These are phyloP conservation scores for Peribolospora kevripleyi DNA, from an alignment of 768 basidiomycete species.

Conservation along the genomic window DNA sequence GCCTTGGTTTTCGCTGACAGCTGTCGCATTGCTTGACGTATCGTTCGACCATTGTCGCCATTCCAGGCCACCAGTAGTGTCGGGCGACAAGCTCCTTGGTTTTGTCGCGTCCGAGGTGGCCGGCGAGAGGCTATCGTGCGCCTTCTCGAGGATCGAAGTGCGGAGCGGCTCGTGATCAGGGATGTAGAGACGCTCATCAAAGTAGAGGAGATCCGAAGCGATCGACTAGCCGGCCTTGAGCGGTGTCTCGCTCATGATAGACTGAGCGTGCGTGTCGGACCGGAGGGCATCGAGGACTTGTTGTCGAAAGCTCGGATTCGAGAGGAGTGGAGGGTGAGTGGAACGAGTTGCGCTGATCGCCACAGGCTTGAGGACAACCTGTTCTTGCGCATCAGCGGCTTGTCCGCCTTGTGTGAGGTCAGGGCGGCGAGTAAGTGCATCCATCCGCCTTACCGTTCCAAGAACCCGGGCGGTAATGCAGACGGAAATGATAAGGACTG, in stretches of 20 bases:
- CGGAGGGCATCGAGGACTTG: too few relatives aligned
- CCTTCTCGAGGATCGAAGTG: constrained; percentile 13
- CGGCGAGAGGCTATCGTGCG: constrained; percentile 23
- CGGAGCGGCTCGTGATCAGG: constrained; percentile 11
- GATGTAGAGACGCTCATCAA: constrained; percentile 17
- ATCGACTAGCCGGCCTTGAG: too few relatives aligned
- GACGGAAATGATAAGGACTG: constrained; percentile 18
- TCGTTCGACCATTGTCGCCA: constrained; percentile 13
- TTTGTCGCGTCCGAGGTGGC: constrained; percentile 21
- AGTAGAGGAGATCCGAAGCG: constrained; percentile 7
- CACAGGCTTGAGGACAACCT: too few relatives aligned
- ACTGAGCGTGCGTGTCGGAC: too few relatives aligned
- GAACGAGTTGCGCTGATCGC: too few relatives aligned
- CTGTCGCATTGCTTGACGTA: constrained; percentile 22
- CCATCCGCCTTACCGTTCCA: constrained; percentile 1
- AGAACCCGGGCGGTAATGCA: constrained; percentile 16
- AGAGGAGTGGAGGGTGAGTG: too few relatives aligned
- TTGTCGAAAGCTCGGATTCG: too few relatives aligned
- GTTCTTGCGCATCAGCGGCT: too few relatives aligned
- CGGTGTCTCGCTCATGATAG: too few relatives aligned
- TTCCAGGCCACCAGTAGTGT: constrained; percentile 25
- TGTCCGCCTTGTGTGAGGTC: constrained; percentile 1
- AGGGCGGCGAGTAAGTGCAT: constrained; percentile 1
- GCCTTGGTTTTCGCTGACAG: constrained; percentile 20
- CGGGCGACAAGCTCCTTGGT: constrained; percentile 19